Percentiles rank a stretch among this genome's conserved stretches.
These are phyloP conservation scores for Sanchytrium tribonematis DNA, from an alignment of 371 early-diverging fungal genomes.

Conservation along the genomic window DNA sequence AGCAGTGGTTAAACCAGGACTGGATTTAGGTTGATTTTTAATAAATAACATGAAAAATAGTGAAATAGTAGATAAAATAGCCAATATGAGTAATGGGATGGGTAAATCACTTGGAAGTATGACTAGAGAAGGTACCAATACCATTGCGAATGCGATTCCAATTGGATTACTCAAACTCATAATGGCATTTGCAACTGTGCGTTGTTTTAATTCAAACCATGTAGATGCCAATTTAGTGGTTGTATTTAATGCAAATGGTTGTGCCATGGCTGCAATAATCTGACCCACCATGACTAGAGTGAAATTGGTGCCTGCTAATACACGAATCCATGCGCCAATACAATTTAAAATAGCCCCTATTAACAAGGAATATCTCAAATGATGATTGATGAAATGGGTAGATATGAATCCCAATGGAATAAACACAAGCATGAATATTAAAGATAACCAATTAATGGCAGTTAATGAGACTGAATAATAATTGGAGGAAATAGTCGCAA, in stretches of 20 bases:
- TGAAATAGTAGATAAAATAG: slow-evolving; percentile 8
- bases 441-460: no score
- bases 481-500: no score
- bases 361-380: slow-evolving; percentile 12
- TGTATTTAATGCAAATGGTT: slow-evolving; percentile 26
- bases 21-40: slow-evolving; percentile 18
- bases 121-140: slow-evolving; percentile 22
- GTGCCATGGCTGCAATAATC: slow-evolving; percentile 23
- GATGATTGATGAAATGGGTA: slow-evolving; percentile 9
- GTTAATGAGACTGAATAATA: no score
- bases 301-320: slow-evolving; percentile 19
- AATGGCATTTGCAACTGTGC: slow-evolving; percentile 31
- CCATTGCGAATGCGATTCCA: slow-evolving; percentile 25
- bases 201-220: slow-evolving; percentile 32
- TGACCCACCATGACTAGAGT: slow-evolving; percentile 26
- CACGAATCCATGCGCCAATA: slow-evolving; percentile 28
- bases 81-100: slow-evolving; percentile 7
- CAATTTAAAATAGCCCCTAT: slow-evolving; percentile 18
- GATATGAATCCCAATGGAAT: no score
- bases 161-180: slow-evolving; percentile 15
- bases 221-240: slow-evolving; percentile 21
- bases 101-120: slow-evolving; percentile 11
- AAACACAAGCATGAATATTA: no score
- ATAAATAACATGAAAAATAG: slow-evolving; percentile 15
- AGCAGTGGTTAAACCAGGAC: slow-evolving; percentile 15